Conservation (phyloP, 2,329 filamentous ascomycete species). For the Colletotrichum sp. region DNA sequence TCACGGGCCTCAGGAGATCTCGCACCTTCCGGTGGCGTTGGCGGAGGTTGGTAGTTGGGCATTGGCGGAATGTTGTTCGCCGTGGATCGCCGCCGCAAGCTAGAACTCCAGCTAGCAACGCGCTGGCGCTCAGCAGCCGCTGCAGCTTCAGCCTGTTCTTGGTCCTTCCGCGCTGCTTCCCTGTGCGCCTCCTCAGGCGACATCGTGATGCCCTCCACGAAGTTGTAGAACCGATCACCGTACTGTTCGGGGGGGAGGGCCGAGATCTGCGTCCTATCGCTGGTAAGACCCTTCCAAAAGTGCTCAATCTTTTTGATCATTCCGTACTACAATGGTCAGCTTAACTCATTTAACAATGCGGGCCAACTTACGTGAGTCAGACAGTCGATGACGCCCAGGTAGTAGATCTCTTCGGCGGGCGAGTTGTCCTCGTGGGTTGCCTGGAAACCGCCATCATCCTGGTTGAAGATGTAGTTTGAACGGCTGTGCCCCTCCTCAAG, state of each 20-base stretch:
- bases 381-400: conserved; percentile 97
- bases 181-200: conserved; percentile 82
- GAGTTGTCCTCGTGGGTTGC: conserved; percentile 90
- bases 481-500: conserved; percentile 77
- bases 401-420: conserved; percentile 92
- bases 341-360: neutral
- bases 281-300: conserved; percentile 93
- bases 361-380: conserved; percentile 82
- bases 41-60: conserved; percentile 51
- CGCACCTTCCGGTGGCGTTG: conserved; percentile 38
- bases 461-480: conserved; percentile 81
- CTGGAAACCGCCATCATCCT: conserved; percentile 90
- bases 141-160: conserved; percentile 57
- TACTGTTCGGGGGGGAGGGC: conserved; percentile 90
- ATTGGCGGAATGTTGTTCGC: conserved; percentile 42
- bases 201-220: conserved; percentile 90
- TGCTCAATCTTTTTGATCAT: conserved; percentile 94
- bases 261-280: conserved; percentile 86
- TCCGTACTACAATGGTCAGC: conserved; percentile 71
- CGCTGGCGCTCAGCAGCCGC: conserved; percentile 38
- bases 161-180: conserved; percentile 65
- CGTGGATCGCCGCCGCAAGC: conserved; percentile 34
- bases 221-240: conserved; percentile 91
- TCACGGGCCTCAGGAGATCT: conserved; percentile 43
- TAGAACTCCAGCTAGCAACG: conserved; percentile 41